These are phyloP conservation scores for Gaeumannomyces sp. DNA, from an alignment of 2,329 filamentous ascomycete species.

Conservation along the genomic window DNA sequence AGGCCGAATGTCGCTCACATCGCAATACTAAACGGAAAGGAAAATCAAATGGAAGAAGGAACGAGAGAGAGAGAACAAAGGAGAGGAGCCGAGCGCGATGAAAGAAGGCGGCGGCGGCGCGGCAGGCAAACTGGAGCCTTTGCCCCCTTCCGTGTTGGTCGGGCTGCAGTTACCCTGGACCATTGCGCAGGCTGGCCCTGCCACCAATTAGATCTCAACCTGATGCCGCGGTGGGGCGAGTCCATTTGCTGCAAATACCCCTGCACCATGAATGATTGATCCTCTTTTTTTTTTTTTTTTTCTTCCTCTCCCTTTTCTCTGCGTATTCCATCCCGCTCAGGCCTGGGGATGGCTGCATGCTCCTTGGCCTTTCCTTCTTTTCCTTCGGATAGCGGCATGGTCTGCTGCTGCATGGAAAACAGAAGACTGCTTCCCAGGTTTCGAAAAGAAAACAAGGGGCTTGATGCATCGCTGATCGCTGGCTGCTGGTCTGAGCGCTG, in stretches of 20 bases:
- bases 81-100: background rate
- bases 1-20: background rate
- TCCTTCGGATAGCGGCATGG: background rate
- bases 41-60: no score
- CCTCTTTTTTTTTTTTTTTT: background rate
- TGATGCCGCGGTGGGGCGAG: background rate
- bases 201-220: background rate
- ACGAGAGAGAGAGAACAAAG: background rate
- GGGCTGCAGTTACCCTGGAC: background rate
- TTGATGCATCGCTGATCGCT: background rate
- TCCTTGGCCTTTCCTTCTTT: background rate
- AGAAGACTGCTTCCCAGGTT: background rate
- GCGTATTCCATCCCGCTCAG: background rate
- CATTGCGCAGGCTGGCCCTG: background rate
- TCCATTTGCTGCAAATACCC: background rate
- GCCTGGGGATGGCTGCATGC: background rate
- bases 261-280: background rate
- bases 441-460: background rate
- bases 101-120: background rate
- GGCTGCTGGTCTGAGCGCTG: background rate
- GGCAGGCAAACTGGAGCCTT: background rate
- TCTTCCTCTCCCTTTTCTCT: background rate
- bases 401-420: slow-evolving; percentile 1
- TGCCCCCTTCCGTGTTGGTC: background rate
- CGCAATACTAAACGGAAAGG: background rate